Base-by-base conservation (phyloP, 306 rosid genomes). In the Begonia peltatifolia region DNA sequence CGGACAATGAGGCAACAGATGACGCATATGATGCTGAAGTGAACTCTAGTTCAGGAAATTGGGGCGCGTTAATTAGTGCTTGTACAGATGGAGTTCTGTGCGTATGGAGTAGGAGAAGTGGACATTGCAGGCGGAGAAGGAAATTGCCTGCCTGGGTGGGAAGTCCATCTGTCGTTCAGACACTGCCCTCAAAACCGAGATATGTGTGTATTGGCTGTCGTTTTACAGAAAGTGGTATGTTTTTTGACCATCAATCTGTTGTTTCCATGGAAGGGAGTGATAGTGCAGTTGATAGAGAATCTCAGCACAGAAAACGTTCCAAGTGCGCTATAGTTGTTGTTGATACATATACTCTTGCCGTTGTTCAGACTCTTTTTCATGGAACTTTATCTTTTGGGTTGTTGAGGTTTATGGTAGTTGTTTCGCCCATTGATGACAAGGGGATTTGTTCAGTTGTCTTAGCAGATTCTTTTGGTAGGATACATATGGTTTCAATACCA, bases 81-180 rank as follows among this genome's bases (percentile, higher is more conserved):
- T 83, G 94, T 62, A 68, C 70, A 54, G 95, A 90, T 76, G 94
- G 95, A 47, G 79, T 90, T 66, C 63, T 90, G 73, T 90, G 95
- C 67, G 89, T 90, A 30, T 85, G 95, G 97, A 90, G 95, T 63
- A 80, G 77, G 63, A 68, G 81, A 63, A 85, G 95, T 54, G 94
- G 92, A 9, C 97, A 83, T 60, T 90, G 97, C 66, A 76, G 95
- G 51, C 76, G 87, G 53, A 64, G 95, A 71, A 69, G 92, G 71
- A 85, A 76, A 75, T 61, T 90, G 64, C 97, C 97, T 2, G 94
- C 95, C 51, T 86, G 97, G 97, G 92, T 74, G 10, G 95, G 97
- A 17, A 76, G 86, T 64, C 97, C 95, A 0, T 76, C 78, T 47
- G 55, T 76, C 48, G 74, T 90, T 60, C 71, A 79, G 67, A 73